phyloP scores from a whole-genome alignment of 1,139 yeast species.

The Pichia sp. region DNA sequence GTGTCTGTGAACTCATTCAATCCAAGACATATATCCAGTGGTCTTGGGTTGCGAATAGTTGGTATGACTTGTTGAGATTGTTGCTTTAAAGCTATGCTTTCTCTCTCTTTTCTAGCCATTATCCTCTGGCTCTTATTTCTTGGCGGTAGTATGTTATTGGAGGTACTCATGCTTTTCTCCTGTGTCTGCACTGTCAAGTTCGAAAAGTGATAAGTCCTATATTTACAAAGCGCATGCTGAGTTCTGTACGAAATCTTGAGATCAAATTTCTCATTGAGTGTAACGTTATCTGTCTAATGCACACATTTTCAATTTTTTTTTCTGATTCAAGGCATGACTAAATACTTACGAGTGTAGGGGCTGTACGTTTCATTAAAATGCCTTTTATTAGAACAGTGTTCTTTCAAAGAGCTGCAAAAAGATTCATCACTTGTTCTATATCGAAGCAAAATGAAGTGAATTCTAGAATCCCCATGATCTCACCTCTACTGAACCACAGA shows the following conservation, averaged over 20 bases:
- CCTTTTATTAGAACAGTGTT: no score
- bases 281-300: no score
- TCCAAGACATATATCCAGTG: conserved; percentile 61
- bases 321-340: no score
- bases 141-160: conserved; percentile 29
- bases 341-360: no score
- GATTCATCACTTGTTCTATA: neutral
- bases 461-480: conserved; percentile 7
- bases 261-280: no score
- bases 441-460: neutral
- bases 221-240: no score
- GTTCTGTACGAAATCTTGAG: no score
- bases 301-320: no score
- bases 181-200: neutral
- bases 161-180: neutral
- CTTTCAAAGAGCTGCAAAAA: neutral
- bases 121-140: conserved; percentile 45
- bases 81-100: conserved; percentile 15
- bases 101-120: conserved; percentile 29
- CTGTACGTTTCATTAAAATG: no score
- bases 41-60: conserved; percentile 7
- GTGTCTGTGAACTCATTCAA: conserved; percentile 88
- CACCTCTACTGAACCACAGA: conserved; percentile 9
- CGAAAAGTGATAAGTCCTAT: no score
- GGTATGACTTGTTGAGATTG: conserved; percentile 4